phyloP scores from a whole-genome alignment of 1,284 basidiomycete species.

The Puccinia novopanici region DNA sequence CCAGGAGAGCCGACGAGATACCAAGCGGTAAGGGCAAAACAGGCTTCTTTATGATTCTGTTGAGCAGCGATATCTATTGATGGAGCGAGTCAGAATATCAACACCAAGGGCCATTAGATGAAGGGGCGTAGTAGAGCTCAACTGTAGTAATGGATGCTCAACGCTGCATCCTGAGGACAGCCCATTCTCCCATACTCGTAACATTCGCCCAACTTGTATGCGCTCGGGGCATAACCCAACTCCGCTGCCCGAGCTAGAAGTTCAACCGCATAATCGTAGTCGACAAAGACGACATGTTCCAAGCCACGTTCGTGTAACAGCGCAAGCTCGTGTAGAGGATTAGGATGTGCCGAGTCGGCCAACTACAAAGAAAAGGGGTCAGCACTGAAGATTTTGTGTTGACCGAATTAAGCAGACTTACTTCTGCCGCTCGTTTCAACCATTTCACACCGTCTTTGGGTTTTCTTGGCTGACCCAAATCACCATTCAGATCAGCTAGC shows the following conservation, averaged over 20 bases:
- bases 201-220: slow-evolving; percentile 93
- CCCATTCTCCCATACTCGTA: slow-evolving; percentile 99
- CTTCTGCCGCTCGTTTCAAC: slow-evolving; percentile 92
- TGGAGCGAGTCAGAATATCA: no score
- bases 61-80: slow-evolving; percentile 88
- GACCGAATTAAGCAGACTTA: slow-evolving; percentile 35
- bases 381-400: not conserved
- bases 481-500: slow-evolving; percentile 93
- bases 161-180: slow-evolving; percentile 93
- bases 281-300: slow-evolving; percentile 94
- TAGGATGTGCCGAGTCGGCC: slow-evolving; percentile 52
- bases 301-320: slow-evolving; percentile 91
- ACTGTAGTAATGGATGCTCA: slow-evolving; percentile 98
- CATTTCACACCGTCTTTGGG: slow-evolving; percentile 97
- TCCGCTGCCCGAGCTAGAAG: slow-evolving; percentile 91
- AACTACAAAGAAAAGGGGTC: not conserved
- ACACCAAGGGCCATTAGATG: no score
- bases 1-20: slow-evolving; percentile 97
- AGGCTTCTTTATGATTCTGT: slow-evolving; percentile 93
- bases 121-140: no score
- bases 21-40: slow-evolving; percentile 97
- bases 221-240: slow-evolving; percentile 92
- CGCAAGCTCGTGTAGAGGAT: slow-evolving; percentile 86
- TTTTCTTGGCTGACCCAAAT: slow-evolving; percentile 79
- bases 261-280: slow-evolving; percentile 91